phyloP scores from a whole-genome alignment of 2,329 filamentous ascomycete species.

The Neocatenulostroma microsporum region DNA sequence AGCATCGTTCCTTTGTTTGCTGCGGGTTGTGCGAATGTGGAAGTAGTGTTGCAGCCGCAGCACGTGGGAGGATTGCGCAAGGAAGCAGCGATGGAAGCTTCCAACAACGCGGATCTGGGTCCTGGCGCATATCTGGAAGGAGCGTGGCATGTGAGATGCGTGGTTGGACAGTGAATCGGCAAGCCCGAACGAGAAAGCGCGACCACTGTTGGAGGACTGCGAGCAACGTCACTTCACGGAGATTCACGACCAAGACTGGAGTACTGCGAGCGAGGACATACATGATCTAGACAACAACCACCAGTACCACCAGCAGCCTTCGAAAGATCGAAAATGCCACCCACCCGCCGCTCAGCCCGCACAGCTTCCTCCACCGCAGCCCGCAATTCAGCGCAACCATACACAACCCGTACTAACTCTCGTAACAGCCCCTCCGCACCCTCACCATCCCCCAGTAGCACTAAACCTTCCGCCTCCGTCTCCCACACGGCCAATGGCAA shows the following conservation, averaged over 20 bases:
- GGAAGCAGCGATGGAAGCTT: too few species aligned
- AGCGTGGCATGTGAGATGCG: too few species aligned
- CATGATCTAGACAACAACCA: constrained; percentile 15
- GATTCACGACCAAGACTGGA: too few species aligned
- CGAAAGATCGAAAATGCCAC: constrained; percentile 21
- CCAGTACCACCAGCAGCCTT: constrained; percentile 18
- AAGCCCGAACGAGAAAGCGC: not conserved
- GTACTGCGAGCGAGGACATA: constrained; percentile 20
- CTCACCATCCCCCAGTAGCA: too few species aligned
- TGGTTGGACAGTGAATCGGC: too few species aligned
- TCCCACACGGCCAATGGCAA: constrained; percentile 34
- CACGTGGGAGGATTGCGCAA: constrained; percentile 1
- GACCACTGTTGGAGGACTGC: constrained; percentile 16
- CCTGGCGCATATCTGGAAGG: too few species aligned
- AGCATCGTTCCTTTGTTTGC: constrained; percentile 5
- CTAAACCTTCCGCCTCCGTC: constrained; percentile 27
- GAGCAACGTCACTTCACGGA: too few species aligned
- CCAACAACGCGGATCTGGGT: too few species aligned
- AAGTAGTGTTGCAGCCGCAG: not conserved
- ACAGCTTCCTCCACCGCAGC: constrained; percentile 16
- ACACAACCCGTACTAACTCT: constrained; percentile 19
- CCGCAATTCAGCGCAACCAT: constrained; percentile 16
- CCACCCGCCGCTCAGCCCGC: constrained; percentile 26
- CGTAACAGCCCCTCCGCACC: constrained; percentile 16
- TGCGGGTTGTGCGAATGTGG: too few species aligned